Conservation (phyloP, 441 rosid species). For the Eutrema salsugineum region DNA sequence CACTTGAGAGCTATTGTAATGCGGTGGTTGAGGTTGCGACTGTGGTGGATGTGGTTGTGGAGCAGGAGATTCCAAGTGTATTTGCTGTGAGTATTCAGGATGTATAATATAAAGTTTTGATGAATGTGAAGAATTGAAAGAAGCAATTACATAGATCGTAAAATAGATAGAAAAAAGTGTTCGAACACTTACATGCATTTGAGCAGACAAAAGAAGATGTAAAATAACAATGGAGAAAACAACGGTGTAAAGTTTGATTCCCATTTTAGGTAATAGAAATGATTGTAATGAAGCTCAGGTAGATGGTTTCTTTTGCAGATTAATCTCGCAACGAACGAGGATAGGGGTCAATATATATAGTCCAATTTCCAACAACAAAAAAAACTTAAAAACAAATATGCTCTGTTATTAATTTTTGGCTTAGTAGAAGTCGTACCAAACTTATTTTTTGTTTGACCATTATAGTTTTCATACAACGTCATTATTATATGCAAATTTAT, state of each 20-base stretch:
- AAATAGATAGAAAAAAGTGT: neutral
- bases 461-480: neutral
- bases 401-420: neutral
- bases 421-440: no score
- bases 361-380: neutral
- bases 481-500: no score
- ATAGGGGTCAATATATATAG: neutral
- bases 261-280: slow-evolving; percentile 11
- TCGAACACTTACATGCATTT: slow-evolving; percentile 23
- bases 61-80: slow-evolving; percentile 39
- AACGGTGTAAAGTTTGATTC: neutral
- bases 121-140: neutral
- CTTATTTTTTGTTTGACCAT: neutral
- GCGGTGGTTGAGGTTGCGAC: slow-evolving; percentile 4
- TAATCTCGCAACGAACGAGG: neutral
- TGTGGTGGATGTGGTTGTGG: slow-evolving; percentile 39
- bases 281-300: slow-evolving; percentile 9
- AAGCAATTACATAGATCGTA: neutral
- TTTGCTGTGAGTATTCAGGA: slow-evolving; percentile 3
- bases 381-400: neutral
- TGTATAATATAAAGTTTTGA: neutral
- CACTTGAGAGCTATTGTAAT: slow-evolving; percentile 20
- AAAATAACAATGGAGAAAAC: slow-evolving; percentile 23
- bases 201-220: slow-evolving; percentile 11
- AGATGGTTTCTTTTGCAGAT: neutral